Evolutionary conservation across 768 basidiomycete genomes (phyloP), one percentile per base, ranked within the genome.

Genomic region (Trametes punicea): DNA sequence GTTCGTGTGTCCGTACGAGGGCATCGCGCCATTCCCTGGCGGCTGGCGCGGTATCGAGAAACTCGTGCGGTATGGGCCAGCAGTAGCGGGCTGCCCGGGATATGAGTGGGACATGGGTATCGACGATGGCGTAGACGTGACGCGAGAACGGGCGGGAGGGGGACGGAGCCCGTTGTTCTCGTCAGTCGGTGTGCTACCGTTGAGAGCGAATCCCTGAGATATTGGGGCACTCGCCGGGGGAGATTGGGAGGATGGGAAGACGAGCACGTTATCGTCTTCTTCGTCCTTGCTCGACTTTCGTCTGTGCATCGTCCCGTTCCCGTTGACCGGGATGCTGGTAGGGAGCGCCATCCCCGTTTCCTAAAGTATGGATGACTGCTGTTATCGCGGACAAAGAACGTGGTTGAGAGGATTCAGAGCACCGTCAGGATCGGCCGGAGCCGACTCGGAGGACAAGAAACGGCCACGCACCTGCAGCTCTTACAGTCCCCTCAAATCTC

Each of bases 241-340:
- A 40, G 62, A 45, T 57, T 62, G 27, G 38, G 51, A 36, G 42
- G 47, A 7, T 18, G 61, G 63, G 53, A 64, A 62, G 51, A 60
- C 46, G 25, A 67, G 57, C 5, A 64, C 48, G 25, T 61, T 58
- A 16, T 65, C 64, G 21, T 52, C 62, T 34, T 73, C 71, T 48
- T 74, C 72, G 18, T 73, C 73, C 41, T 57, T 68, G 63, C 73
- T 74, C 15, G 71, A 64, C 58, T 73, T 75, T 51, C 73, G 64
- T 25, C 71, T 65, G 56, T 75, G 74, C 44, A 74, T 61, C 21
- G 41, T 59, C n/a, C 51, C 58, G 29, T 60, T 57, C 11, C 51
- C 58, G 29, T 60, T 57, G 6, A 25, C 29, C 6, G 42, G 30
- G 6, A 25, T 30, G 13, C 50, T 27, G 7, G 38, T 49, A 2